Evolutionary conservation across 192 early-diverging fungal species (phyloP).

Genomic region (Spinellus fusiger): DNA sequence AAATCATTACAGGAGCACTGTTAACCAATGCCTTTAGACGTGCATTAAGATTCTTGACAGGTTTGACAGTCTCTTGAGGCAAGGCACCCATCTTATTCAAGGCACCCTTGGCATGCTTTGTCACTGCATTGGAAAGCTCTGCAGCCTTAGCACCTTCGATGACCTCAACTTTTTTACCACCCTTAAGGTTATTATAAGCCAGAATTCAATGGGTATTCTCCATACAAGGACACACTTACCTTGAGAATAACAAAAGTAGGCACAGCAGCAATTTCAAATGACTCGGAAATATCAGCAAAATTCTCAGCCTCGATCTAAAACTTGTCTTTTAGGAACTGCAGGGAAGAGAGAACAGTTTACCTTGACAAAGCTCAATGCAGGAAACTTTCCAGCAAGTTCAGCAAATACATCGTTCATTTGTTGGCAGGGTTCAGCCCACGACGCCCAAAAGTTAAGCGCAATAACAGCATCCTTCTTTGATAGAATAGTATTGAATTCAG

Average conservation of each 20-base stretch:
- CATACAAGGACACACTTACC: slow-evolving; percentile 28
- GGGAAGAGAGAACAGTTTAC: no score
- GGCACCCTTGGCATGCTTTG: slow-evolving; percentile 53
- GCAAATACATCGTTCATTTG: slow-evolving; percentile 92
- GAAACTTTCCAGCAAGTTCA: slow-evolving; percentile 75
- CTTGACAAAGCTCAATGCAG: slow-evolving; percentile 69
- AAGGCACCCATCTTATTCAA: slow-evolving; percentile 31
- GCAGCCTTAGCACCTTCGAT: slow-evolving; percentile 88
- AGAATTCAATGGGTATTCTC: neutral
- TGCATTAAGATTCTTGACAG: slow-evolving; percentile 52
- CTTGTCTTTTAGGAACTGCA: no score
- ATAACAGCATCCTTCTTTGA: slow-evolving; percentile 32
- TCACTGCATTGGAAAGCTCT: slow-evolving; percentile 62
- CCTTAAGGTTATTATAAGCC: neutral
- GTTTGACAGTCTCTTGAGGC: slow-evolving; percentile 20
- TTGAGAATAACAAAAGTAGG: slow-evolving; percentile 85
- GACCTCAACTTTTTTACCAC: slow-evolving; percentile 60
- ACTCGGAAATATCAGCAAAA: slow-evolving; percentile 81
- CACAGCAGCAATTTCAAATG: slow-evolving; percentile 85
- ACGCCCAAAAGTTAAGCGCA: slow-evolving; percentile 88
- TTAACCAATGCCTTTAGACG: slow-evolving; percentile 64
- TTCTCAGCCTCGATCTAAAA: slow-evolving; percentile 81
- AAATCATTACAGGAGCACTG: slow-evolving; percentile 81
- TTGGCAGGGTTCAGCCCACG: slow-evolving; percentile 82
- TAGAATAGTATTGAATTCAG: slow-evolving; percentile 32